Evolutionary conservation across 352 stramenopile genomes (phyloP).

Genomic region (Pythium oligandrum): DNA sequence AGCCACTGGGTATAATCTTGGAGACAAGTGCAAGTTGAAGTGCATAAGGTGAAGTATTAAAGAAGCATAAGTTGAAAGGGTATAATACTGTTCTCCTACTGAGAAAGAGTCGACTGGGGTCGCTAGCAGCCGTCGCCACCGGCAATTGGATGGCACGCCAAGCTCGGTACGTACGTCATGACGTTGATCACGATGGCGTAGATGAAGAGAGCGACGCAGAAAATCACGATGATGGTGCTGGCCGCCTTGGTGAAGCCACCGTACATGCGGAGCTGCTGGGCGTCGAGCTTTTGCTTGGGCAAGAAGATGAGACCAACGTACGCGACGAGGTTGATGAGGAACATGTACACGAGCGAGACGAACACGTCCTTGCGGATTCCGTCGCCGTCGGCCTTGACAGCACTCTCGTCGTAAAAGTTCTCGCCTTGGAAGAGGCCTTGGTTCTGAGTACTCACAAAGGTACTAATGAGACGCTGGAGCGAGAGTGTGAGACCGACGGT

Average conservation of each 20-base stretch:
- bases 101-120: no score
- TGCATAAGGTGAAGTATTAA: no score
- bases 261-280: slow-evolving; percentile 32
- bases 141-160: slow-evolving; percentile 17
- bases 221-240: slow-evolving; percentile 16
- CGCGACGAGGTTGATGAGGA: slow-evolving; percentile 44
- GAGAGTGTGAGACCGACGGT: slow-evolving; percentile 57
- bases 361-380: slow-evolving; percentile 41
- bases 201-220: slow-evolving; percentile 12
- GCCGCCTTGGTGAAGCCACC: slow-evolving; percentile 27
- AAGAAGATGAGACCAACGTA: slow-evolving; percentile 46
- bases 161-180: slow-evolving; percentile 21
- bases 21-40: no score
- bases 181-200: slow-evolving; percentile 27
- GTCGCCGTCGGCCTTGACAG: slow-evolving; percentile 26
- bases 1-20: no score
- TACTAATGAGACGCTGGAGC: slow-evolving; percentile 47
- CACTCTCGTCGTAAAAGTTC: slow-evolving; percentile 36
- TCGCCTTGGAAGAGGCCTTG: slow-evolving; percentile 38
- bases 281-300: slow-evolving; percentile 29
- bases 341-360: slow-evolving; percentile 47
- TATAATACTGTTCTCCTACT: no score
- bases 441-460: slow-evolving; percentile 53
- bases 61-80: no score
- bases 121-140: slow-evolving; percentile 18